phyloP scores from a whole-genome alignment of 139 green algal species.

The Mychonastes homosphaera region DNA sequence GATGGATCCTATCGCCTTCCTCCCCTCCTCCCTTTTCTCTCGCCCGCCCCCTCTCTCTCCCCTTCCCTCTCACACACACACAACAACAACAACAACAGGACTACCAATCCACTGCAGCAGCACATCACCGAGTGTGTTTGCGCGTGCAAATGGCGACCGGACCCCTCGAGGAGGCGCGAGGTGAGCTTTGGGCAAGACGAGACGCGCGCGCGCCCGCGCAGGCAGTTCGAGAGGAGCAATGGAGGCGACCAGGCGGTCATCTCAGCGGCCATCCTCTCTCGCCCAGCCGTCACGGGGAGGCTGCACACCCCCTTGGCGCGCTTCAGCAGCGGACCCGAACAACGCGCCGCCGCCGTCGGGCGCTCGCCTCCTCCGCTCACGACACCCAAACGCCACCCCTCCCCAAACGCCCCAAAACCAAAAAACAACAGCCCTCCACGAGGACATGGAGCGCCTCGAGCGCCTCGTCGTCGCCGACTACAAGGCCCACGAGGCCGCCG shows the following conservation, averaged over 20 bases:
- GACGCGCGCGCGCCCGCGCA: no score
- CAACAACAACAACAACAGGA: not conserved
- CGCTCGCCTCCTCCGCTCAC: no score
- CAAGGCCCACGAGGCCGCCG: constrained; percentile 64
- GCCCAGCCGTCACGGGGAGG: not conserved
- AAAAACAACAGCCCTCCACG: constrained; percentile 52
- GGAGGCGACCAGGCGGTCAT: no score
- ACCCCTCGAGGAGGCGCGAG: constrained; percentile 81
- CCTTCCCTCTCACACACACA: no score
- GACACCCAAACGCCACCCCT: no score
- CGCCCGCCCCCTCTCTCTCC: no score
- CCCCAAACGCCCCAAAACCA: no score
- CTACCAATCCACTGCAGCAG: not conserved
- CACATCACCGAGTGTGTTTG: not conserved
- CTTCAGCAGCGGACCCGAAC: not conserved
- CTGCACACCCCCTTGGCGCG: not conserved
- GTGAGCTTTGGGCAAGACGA: no score
- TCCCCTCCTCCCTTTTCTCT: no score
- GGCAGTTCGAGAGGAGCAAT: no score
- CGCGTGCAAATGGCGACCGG: constrained; percentile 62
- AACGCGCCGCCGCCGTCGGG: not conserved
- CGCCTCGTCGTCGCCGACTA: constrained; percentile 74
- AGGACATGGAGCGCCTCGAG: constrained; percentile 88
- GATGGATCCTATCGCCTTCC: no score
- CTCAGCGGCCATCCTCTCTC: not conserved